These are phyloP conservation scores for Aspergillus sp. DNA, from an alignment of 2,329 filamentous ascomycete species.

Conservation along the genomic window DNA sequence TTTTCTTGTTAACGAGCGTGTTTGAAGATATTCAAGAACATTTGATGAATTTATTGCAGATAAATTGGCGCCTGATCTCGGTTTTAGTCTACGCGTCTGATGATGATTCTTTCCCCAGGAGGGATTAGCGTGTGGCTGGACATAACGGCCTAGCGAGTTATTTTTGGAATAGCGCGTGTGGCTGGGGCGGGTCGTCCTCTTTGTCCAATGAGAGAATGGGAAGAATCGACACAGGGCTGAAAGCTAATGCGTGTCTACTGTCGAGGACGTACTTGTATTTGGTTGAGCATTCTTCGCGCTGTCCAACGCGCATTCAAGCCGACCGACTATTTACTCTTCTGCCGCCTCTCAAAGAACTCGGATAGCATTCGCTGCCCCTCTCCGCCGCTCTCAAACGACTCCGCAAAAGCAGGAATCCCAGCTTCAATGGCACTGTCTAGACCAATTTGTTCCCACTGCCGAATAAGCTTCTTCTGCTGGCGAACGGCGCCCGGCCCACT, in stretches of 20 bases:
- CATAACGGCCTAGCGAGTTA: slow-evolving; percentile 10
- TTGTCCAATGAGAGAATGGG: background rate
- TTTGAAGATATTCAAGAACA: background rate
- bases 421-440: slow-evolving; percentile 24
- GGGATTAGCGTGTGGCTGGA: slow-evolving; percentile 19
- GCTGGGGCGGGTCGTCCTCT: background rate
- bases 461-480: slow-evolving; percentile 34
- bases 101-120: slow-evolving; percentile 18
- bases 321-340: background rate
- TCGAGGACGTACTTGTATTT: background rate
- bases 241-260: background rate
- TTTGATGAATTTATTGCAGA: background rate
- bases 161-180: slow-evolving; percentile 20
- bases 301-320: background rate
- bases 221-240: slow-evolving; percentile 6
- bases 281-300: background rate
- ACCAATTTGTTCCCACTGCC: slow-evolving; percentile 27
- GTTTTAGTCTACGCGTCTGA: slow-evolving; percentile 19
- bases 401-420: slow-evolving; percentile 28
- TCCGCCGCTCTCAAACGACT: slow-evolving; percentile 16
- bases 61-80: slow-evolving; percentile 10
- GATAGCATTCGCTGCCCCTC: slow-evolving; percentile 1
- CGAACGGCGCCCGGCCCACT: slow-evolving; percentile 34
- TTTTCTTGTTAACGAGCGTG: background rate
- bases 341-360: slow-evolving; percentile 1